Conservation (phyloP, 768 basidiomycete genomes). For the Erythrobasidium yunnanense region DNA sequence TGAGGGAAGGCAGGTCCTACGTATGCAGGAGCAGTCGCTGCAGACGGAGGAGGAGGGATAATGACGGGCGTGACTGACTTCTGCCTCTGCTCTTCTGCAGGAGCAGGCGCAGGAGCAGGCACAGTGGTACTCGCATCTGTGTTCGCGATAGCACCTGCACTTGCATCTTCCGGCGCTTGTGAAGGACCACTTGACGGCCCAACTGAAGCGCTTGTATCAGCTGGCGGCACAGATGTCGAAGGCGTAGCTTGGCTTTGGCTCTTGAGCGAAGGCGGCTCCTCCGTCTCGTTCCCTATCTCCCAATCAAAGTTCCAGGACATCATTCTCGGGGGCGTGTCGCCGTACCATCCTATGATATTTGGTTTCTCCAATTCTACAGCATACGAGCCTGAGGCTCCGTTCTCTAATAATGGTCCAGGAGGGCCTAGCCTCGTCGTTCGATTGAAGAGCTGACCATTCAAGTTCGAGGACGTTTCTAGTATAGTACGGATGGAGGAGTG, state of each 20-base stretch:
- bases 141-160: too few species aligned
- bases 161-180: too few species aligned
- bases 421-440: slow-evolving; percentile 35
- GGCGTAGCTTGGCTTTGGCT: too few species aligned
- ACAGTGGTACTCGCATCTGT: background rate
- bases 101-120: background rate
- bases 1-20: slow-evolving; percentile 6
- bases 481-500: background rate
- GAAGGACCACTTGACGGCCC: too few species aligned
- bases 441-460: slow-evolving; percentile 28
- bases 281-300: slow-evolving; percentile 17
- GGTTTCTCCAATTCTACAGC: slow-evolving; percentile 7
- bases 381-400: slow-evolving; percentile 29
- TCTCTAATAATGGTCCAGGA: slow-evolving; percentile 34
- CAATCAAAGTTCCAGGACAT: slow-evolving; percentile 27
- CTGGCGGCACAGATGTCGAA: too few species aligned
- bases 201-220: too few species aligned
- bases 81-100: too few species aligned
- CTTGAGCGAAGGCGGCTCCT: slow-evolving; percentile 5
- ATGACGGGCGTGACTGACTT: too few species aligned
- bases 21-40: background rate
- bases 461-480: background rate
- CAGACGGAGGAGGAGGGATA: too few species aligned
- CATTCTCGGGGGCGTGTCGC: slow-evolving; percentile 20
- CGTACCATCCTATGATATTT: slow-evolving; percentile 11